Base-by-base conservation (phyloP, 2,329 filamentous ascomycete species). In the Diplodia corticola region DNA sequence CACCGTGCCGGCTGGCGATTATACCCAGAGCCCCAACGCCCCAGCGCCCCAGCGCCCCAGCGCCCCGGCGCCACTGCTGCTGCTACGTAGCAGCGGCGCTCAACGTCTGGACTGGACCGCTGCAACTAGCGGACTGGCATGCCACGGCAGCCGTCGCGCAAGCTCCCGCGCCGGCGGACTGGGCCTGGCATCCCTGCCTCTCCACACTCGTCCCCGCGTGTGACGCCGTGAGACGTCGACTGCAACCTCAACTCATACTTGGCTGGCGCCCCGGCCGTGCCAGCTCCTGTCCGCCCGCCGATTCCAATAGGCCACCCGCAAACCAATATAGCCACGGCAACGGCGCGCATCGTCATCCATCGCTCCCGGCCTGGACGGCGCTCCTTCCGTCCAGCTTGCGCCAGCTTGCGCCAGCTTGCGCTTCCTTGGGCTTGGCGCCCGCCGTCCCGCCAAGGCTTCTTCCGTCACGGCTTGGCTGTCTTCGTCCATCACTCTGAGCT, bases 81-180 rank as follows among this genome's bases (percentile, higher is more conserved):
- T n/a, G n/a, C n/a, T n/a, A n/a, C n/a, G n/a, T n/a, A n/a, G n/a
- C n/a, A 4, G 15, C 3, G 30, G 53, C 15, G 30, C 53, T n/a
- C 53, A 55, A 40, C 53, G 53, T 37, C 37, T 40, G 37, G 37
- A 17, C 40, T 30, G n/a, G 17, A 49, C 40, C 28, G 57, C 57
- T 61, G 40, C 44, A 24, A 20, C 57, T 35, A 44, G 44, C 33
- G 44, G 28, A 49, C 57, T 61, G 35, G 44, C 44, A n/a, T 49
- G 57, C 57, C 57, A 61, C 57, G 40, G 57, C 44, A 35, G 57
- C 57, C 57, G 57, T 46, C 28, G 57, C 57, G 57, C 57, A 44
- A 61, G 57, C 57, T 61, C 57, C 57, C 57, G 57, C 57, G 57
- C 57, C 57, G 22, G 15, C 57, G 57, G 57, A 46, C 57, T 61